A percentile compares a stretch with the other conserved stretches of the same genome.
Evolutionary conservation across 2,329 filamentous ascomycete genomes (phyloP).

Genomic region (Fusarium illudens): DNA sequence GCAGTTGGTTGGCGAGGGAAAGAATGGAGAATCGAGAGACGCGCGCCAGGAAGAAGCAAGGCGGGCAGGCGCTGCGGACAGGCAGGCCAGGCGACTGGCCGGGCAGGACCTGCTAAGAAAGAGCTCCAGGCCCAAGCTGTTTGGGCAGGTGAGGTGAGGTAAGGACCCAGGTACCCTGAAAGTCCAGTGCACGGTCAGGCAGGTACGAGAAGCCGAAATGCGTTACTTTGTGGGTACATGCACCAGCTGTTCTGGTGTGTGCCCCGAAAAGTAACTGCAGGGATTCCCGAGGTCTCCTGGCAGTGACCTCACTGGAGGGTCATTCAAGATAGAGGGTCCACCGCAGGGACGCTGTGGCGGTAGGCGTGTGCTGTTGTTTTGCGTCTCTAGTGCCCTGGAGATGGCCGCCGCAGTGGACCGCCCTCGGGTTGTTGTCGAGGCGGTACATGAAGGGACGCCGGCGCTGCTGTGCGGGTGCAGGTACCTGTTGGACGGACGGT

Average conservation of each 20-base stretch:
- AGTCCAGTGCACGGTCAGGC: conserved; percentile 9
- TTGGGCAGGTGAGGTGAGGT: conserved; percentile 18
- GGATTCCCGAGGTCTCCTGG: not conserved
- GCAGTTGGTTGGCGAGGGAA: conserved; percentile 37
- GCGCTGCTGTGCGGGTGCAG: not conserved
- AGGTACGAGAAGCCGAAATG: conserved; percentile 10
- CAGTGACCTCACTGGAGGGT: conserved; percentile 30
- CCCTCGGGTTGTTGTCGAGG: not conserved
- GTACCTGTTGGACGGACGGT: not conserved
- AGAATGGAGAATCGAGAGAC: conserved; percentile 36
- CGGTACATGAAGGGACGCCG: not conserved
- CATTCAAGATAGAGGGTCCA: conserved; percentile 31
- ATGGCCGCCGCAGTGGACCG: not conserved
- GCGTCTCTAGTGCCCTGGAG: conserved; percentile 4
- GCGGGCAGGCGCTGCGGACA: conserved; percentile 12
- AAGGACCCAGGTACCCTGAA: conserved; percentile 16
- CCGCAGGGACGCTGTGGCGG: conserved; percentile 22
- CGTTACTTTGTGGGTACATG: conserved; percentile 16
- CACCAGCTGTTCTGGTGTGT: not conserved
- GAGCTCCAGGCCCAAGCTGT: conserved; percentile 19
- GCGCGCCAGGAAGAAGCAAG: conserved; percentile 38
- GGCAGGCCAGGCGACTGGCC: conserved; percentile 5
- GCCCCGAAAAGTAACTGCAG: conserved; percentile 5
- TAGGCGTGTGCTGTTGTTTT: conserved; percentile 33
- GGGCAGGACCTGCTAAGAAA: conserved; percentile 27